A percentile compares a stretch with the other conserved stretches of the same genome.
Evolutionary conservation across 148 eudicot species (phyloP).

Genomic region (Rhododendron williamsianum): DNA sequence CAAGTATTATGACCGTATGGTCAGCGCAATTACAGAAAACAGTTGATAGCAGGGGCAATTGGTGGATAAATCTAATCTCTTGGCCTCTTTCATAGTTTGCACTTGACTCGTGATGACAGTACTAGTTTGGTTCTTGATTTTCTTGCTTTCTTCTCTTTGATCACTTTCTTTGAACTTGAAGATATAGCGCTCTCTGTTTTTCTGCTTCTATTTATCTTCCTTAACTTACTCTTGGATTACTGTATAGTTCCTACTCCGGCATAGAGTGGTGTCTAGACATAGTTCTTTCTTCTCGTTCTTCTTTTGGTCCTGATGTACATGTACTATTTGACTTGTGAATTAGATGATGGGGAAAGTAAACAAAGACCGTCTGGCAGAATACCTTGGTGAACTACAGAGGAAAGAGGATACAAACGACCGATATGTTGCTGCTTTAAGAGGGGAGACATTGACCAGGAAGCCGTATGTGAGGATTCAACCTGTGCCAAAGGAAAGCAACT

Average conservation of each 20-base stretch:
- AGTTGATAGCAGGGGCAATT: not conserved
- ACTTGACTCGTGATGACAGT: not conserved
- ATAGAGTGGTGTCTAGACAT: not conserved
- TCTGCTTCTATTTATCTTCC: not conserved
- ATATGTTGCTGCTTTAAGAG: constrained; percentile 83
- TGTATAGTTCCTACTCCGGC: not conserved
- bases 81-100: not conserved
- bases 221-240: not conserved
- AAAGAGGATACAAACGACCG: constrained; percentile 90
- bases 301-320: constrained; percentile 5
- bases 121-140: not conserved
- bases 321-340: constrained; percentile 14
- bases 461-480: constrained; percentile 75
- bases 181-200: not conserved
- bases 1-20: not conserved
- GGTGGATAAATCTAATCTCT: not conserved
- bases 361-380: constrained; percentile 76
- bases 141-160: not conserved
- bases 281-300: not conserved
- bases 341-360: constrained; percentile 95
- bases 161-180: not conserved
- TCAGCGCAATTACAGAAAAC: not conserved
- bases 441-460: constrained; percentile 87
- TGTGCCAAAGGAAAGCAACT: constrained; percentile 26
- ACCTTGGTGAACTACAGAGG: constrained; percentile 81